phyloP scores from a whole-genome alignment of 2,329 filamentous ascomycete species.

The Fusarium nisikadoi region DNA sequence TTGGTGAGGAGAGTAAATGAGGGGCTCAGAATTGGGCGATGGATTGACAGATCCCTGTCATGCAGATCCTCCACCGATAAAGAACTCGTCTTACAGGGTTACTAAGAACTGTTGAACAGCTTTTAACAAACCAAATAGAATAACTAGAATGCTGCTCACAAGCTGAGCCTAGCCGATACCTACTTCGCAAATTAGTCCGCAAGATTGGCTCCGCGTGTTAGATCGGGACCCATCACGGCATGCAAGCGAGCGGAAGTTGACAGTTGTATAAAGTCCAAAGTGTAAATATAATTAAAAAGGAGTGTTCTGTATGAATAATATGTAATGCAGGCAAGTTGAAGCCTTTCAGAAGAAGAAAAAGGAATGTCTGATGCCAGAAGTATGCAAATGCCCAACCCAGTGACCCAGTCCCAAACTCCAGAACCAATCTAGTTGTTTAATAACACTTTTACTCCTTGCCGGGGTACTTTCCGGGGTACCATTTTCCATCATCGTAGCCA shows the following conservation, averaged over 20 bases:
- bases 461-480: conserved; percentile 34
- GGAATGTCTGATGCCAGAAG: neutral
- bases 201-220: neutral
- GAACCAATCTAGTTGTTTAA: neutral
- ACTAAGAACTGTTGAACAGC: neutral
- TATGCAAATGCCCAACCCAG: neutral
- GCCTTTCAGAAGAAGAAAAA: neutral
- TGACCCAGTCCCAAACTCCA: neutral
- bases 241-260: too few species aligned
- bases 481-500: conserved; percentile 16
- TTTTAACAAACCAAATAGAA: fast-evolving
- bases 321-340: neutral
- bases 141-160: fast-evolving
- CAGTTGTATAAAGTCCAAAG: neutral
- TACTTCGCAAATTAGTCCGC: fast-evolving
- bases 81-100: fast-evolving
- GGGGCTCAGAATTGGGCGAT: neutral
- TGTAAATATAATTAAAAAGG: neutral
- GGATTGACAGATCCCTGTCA: neutral
- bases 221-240: neutral
- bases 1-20: neutral
- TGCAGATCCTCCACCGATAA: neutral
- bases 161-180: fast-evolving
- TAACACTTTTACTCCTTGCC: conserved; percentile 1
- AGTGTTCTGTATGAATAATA: neutral